phyloP scores from a whole-genome alignment of 441 rosid species.

The Bruguiera hainesii region DNA sequence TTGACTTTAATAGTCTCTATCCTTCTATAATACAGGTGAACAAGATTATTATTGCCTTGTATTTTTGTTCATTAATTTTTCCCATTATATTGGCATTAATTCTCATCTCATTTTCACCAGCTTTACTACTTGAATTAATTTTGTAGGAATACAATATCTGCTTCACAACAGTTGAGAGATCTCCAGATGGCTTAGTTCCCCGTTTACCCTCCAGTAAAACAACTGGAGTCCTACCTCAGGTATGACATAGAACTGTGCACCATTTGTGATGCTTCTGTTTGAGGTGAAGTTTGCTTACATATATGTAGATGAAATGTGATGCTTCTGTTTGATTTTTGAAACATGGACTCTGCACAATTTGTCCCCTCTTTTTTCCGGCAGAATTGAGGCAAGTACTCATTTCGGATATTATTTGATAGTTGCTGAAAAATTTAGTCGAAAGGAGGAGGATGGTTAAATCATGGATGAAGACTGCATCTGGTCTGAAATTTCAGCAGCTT shows the following conservation, averaged over 20 bases:
- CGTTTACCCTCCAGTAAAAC: constrained; percentile 64
- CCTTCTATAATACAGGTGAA: constrained; percentile 98
- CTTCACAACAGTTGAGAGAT: constrained; percentile 88
- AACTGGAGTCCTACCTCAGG: constrained; percentile 93
- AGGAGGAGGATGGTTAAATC: constrained; percentile 80
- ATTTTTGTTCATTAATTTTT: constrained; percentile 18
- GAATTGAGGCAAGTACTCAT: constrained; percentile 16
- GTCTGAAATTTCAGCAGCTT: constrained; percentile 76
- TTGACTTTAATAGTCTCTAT: constrained; percentile 97
- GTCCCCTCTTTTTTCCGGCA: background rate
- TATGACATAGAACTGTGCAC: constrained; percentile 19
- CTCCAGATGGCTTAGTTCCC: constrained; percentile 67
- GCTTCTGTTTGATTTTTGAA: constrained; percentile 1
- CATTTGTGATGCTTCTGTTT: background rate
- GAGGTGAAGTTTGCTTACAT: background rate
- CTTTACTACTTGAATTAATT: constrained; percentile 17
- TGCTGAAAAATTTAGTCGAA: constrained; percentile 85
- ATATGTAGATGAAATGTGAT: background rate
- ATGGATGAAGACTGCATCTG: constrained; percentile 79
- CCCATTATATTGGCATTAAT: background rate
- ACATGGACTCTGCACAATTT: background rate
- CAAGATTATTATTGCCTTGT: constrained; percentile 14
- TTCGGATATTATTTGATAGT: constrained; percentile 41
- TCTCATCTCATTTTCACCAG: constrained; percentile 12
- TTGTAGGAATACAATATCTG: constrained; percentile 94